phyloP scores from a whole-genome alignment of 257 asterid genomes.

The Lavandula angustifolia region DNA sequence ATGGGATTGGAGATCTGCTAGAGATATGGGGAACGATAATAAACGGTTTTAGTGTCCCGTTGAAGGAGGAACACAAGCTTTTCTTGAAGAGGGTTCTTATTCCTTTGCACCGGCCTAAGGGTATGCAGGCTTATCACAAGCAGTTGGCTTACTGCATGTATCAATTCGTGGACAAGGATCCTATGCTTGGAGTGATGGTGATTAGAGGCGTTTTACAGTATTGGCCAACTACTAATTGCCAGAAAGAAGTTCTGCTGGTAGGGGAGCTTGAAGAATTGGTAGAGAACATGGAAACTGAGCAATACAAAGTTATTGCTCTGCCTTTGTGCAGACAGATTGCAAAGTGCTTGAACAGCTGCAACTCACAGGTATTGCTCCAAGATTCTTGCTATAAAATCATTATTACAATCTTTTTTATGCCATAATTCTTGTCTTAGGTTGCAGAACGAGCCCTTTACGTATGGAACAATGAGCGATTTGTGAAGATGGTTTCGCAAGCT shows the following conservation, averaged over 20 bases:
- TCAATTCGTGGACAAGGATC: conserved; percentile 78
- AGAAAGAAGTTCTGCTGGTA: conserved; percentile 71
- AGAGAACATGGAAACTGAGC: conserved; percentile 46
- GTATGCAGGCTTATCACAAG: conserved; percentile 64
- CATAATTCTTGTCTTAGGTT: conserved; percentile 45
- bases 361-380: conserved; percentile 62
- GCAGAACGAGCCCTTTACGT: conserved; percentile 81
- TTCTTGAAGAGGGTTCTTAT: conserved; percentile 63
- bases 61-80: conserved; percentile 73
- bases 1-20: conserved; percentile 73
- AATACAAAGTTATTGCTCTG: conserved; percentile 50
- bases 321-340: conserved; percentile 66
- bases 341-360: conserved; percentile 67
- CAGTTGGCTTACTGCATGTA: conserved; percentile 75
- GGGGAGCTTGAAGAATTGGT: conserved; percentile 78
- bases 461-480: conserved; percentile 84
- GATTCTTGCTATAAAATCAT: neutral
- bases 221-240: conserved; percentile 75
- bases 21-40: conserved; percentile 83
- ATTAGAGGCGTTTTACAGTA: conserved; percentile 58
- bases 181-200: conserved; percentile 54
- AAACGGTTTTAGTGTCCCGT: conserved; percentile 71
- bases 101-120: conserved; percentile 72
- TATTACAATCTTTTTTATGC: neutral
- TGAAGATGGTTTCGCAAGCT: conserved; percentile 69